Evolutionary conservation across 768 basidiomycete species (phyloP).

Genomic region (Hydnum rufescens): DNA sequence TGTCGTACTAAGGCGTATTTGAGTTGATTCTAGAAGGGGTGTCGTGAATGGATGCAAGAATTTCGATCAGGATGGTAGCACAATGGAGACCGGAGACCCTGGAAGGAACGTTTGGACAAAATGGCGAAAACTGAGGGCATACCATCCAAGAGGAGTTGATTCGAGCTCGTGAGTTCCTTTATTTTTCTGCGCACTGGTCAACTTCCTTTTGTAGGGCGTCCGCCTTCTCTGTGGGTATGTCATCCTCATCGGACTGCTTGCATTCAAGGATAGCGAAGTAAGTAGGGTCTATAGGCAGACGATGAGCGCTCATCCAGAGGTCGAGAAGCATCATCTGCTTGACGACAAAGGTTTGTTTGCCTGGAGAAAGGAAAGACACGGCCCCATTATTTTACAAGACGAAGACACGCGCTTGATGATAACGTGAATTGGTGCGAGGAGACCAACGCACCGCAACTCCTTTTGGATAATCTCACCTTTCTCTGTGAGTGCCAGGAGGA

Average conservation of each 20-base stretch:
- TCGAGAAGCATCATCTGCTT: too few relatives aligned
- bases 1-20: conserved; percentile 44
- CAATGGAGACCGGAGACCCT: background rate
- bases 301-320: background rate
- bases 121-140: conserved; percentile 7
- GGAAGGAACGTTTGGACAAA: background rate
- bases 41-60: too few relatives aligned
- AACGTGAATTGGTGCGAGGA: background rate
- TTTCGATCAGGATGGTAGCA: too few relatives aligned
- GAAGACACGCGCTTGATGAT: too few relatives aligned
- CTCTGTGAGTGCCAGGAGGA: conserved; percentile 63
- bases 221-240: conserved; percentile 41
- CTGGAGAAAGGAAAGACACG: too few relatives aligned
- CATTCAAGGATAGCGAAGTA: background rate
- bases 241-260: conserved; percentile 41
- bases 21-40: conserved; percentile 44
- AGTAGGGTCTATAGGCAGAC: background rate
- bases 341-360: conserved; percentile 70
- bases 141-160: conserved; percentile 4
- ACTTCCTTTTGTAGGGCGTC: conserved; percentile 39
- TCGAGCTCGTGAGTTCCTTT: conserved; percentile 24
- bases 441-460: conserved; percentile 40
- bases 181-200: conserved; percentile 36
- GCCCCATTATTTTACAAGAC: too few relatives aligned
- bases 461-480: conserved; percentile 69